Evolutionary conservation across 805 yeast species (phyloP).

Genomic region (Saturnispora diversa): DNA sequence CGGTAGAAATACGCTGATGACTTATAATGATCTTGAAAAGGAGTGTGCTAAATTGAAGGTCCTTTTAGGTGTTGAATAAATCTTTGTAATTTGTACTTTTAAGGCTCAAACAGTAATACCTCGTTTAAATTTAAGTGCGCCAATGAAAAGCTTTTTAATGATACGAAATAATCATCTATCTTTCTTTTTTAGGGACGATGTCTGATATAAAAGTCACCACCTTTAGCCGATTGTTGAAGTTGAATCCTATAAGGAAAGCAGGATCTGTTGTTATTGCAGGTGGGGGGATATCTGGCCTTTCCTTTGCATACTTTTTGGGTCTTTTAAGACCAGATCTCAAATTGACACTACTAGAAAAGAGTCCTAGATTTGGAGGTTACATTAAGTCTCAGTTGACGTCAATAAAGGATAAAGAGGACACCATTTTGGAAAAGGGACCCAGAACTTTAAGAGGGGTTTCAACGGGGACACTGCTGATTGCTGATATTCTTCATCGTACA

Average conservation of each 20-base stretch:
- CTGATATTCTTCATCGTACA: conserved; percentile 49
- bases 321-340: conserved; percentile 70
- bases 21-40: conserved; percentile 18
- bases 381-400: conserved; percentile 45
- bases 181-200: neutral
- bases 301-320: conserved; percentile 60
- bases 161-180: neutral
- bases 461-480: conserved; percentile 62
- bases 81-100: neutral
- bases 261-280: conserved; percentile 68
- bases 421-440: conserved; percentile 77
- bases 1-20: conserved; percentile 13
- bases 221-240: neutral
- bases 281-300: conserved; percentile 80
- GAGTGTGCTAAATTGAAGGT: conserved; percentile 17
- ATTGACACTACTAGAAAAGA: conserved; percentile 54
- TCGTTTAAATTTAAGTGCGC: conserved; percentile 4
- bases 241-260: conserved; percentile 15
- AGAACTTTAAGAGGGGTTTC: conserved; percentile 80
- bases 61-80: neutral
- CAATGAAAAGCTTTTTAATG: neutral
- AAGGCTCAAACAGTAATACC: neutral
- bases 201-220: conserved; percentile 5
- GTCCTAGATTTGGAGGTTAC: conserved; percentile 67
- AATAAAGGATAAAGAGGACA: conserved; percentile 22